A percentile compares a stretch with the other conserved stretches of the same genome.
Evolutionary conservation across 2,329 filamentous ascomycete species (phyloP).

Genomic region (Diaporthe amygdali): DNA sequence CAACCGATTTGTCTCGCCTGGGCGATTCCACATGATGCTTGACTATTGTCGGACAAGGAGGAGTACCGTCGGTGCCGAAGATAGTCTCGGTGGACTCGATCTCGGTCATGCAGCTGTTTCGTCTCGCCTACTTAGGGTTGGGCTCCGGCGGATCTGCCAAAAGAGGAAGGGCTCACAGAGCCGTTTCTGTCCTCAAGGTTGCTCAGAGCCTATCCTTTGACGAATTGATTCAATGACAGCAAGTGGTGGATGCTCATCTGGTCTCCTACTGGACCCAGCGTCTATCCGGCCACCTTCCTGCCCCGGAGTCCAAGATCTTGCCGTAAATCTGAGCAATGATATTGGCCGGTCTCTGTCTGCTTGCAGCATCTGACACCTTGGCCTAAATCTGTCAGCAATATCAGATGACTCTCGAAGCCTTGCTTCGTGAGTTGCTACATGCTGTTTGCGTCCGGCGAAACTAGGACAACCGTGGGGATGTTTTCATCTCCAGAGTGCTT

Average conservation of each 20-base stretch:
- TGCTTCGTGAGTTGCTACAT: neutral
- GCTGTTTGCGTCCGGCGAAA: neutral
- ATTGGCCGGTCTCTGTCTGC: neutral
- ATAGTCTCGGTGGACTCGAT: slow-evolving; percentile 17
- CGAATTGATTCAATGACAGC: neutral
- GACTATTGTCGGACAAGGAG: slow-evolving; percentile 1
- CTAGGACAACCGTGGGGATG: neutral
- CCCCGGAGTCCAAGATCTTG: neutral
- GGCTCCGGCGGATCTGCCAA: neutral
- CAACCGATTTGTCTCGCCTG: neutral
- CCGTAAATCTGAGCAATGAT: neutral
- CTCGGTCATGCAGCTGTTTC: slow-evolving; percentile 6
- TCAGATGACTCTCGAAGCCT: neutral
- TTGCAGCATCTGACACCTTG: slow-evolving; percentile 19
- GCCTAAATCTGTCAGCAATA: slow-evolving; percentile 2
- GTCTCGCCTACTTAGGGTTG: neutral
- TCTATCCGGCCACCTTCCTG: neutral
- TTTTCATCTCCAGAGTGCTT: neutral
- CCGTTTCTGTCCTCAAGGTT: neutral
- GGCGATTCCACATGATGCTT: neutral
- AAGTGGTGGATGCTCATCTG: neutral
- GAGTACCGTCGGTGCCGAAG: slow-evolving; percentile 22
- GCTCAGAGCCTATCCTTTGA: neutral
- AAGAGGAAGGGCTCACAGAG: slow-evolving; percentile 7
- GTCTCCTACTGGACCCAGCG: neutral